These are phyloP conservation scores for Naganishia kalamii DNA, from an alignment of 768 basidiomycete species.

Conservation along the genomic window DNA sequence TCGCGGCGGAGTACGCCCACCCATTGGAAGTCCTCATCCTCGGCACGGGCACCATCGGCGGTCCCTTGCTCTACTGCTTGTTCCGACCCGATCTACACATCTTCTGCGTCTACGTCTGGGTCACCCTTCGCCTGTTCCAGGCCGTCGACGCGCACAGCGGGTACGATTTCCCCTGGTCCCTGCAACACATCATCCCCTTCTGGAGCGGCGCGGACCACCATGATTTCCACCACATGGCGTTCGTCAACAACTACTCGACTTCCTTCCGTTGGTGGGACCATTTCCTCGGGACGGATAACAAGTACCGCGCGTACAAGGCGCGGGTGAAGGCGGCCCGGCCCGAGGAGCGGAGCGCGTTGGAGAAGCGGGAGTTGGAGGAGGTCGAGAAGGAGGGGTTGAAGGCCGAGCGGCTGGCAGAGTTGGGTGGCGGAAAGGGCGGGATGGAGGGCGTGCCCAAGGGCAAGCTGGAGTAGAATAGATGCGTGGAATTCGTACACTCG, in stretches of 20 bases:
- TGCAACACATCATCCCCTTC: conserved; percentile 85
- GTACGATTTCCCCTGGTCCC: conserved; percentile 97
- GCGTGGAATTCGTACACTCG: not conserved
- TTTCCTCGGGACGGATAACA: conserved; percentile 75
- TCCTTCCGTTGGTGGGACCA: conserved; percentile 86
- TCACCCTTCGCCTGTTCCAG: conserved; percentile 87
- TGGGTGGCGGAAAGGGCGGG: conserved; percentile 32
- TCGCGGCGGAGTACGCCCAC: conserved; percentile 91
- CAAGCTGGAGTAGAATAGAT: conserved; percentile 34
- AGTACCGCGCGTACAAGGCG: conserved; percentile 70
- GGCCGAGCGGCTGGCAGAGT: conserved; percentile 37
- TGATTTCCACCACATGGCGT: conserved; percentile 89
- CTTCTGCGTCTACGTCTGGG: conserved; percentile 87
- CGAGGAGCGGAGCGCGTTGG: conserved; percentile 47
- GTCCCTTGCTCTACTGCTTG: conserved; percentile 81
- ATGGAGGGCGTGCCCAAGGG: conserved; percentile 34
- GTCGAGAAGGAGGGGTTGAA: conserved; percentile 84
- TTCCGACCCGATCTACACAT: conserved; percentile 73
- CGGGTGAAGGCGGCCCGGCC: conserved; percentile 56
- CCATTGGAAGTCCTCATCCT: conserved; percentile 93
- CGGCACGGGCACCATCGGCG: conserved; percentile 80
- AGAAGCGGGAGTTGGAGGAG: conserved; percentile 69
- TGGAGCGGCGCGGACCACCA: conserved; percentile 98
- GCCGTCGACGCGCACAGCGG: conserved; percentile 96
- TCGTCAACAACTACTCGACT: conserved; percentile 67